These are phyloP conservation scores for Metahyphopichia silvanorum DNA, from an alignment of 805 yeast genomes.

Conservation along the genomic window DNA sequence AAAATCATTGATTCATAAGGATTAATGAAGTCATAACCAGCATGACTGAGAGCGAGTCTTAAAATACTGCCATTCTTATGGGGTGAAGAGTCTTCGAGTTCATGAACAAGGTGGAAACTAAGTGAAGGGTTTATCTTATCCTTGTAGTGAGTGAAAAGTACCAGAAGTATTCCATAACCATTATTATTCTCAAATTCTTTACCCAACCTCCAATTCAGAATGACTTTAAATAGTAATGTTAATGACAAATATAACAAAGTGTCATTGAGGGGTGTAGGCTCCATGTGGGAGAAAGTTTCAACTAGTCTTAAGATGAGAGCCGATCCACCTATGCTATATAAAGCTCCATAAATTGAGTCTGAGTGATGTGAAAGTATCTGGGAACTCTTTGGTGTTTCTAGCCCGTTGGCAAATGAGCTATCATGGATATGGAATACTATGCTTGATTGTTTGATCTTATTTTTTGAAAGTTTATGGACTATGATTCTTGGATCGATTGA, in stretches of 20 bases:
- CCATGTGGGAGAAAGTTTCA: conserved; percentile 39
- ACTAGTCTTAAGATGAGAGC: conserved; percentile 43
- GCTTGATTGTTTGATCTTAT: background rate
- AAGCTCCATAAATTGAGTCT: conserved; percentile 23
- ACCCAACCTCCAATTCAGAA: conserved; percentile 47
- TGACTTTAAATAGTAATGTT: conserved; percentile 38
- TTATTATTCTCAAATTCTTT: conserved; percentile 57
- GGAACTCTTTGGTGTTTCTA: conserved; percentile 6
- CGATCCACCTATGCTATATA: conserved; percentile 52
- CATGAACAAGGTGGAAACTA: conserved; percentile 1
- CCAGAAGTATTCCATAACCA: conserved; percentile 59
- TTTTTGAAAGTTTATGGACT: background rate
- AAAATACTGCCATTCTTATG: conserved; percentile 33
- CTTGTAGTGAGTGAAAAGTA: conserved; percentile 49
- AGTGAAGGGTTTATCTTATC: conserved; percentile 17
- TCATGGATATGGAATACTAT: conserved; percentile 1
- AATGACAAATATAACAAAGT: conserved; percentile 30
- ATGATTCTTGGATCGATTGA: background rate
- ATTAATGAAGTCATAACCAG: conserved; percentile 53
- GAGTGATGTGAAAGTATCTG: conserved; percentile 19
- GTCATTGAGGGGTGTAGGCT: conserved; percentile 13
- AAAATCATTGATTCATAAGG: conserved; percentile 56
- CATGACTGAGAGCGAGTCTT: conserved; percentile 45
- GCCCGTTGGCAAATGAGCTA: conserved; percentile 3
- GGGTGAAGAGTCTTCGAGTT: background rate